Evolutionary conservation across 202 grass and related monocot genomes (phyloP), one percentile per base, ranked within the genome.

Genomic region (Hordeum pubiflorum): DNA sequence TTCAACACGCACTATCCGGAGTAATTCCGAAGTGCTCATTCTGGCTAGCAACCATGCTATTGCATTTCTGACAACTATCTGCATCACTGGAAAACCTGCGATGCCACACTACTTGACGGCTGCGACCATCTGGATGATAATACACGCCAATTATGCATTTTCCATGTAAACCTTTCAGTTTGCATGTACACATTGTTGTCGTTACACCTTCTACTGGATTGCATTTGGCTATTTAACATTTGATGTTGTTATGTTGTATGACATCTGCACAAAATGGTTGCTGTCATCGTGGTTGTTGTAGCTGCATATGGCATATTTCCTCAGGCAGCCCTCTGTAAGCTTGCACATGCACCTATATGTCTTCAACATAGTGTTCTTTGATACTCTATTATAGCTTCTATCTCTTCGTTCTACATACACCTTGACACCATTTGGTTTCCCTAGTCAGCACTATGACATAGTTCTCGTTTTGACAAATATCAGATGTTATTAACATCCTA

Each of bases 391-490:
- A 24, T 23, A 52, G 10, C 48, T 33, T 13, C 10, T 70, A 50
- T 8, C 6, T 57, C 21, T n/a, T 66, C 0, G 2, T 83, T 11
- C 11, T 48, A 14, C 2, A 23, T 76, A n/a, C 72, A 84, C 26
- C 14, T 75, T 69, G 10, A n/a, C 21, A 36, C 46, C 8, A 43
- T 61, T 57, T 62, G 23, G 37, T 43, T 77, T 64, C 7, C 76
- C 40, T 63, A 78, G 23, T 21, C 64, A 48, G 34, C 76, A 78
- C 48, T 31, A 55, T 65, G 43, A 55, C 48, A 73, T 78, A 39
- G 5, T 48, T 17, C 64, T 23, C 36, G n/a, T 68, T 18, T 40
- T 34, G 18, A 48, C 12, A 44, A 29, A 52, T 44, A 10, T 3
- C 20, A 50, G 22, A 18, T 36, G 14, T 5, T 82, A 24, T 74